Percentiles rank a stretch among this genome's conserved stretches.
phyloP scores from a whole-genome alignment of 2,329 filamentous ascomycete genomes.

The Colletotrichum lupini region DNA sequence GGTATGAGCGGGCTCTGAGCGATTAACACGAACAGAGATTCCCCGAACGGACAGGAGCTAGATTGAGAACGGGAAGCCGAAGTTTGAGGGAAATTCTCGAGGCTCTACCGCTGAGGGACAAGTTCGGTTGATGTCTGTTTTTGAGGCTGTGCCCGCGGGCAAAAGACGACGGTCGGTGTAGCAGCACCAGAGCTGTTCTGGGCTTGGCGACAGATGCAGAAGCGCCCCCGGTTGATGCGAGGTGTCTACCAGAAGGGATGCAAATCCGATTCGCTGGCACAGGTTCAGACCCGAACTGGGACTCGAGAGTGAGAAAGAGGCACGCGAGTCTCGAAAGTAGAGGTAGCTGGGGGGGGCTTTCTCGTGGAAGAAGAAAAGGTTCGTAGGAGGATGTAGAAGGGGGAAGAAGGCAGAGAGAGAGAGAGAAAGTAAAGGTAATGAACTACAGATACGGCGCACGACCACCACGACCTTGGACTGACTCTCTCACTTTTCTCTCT shows the following conservation, averaged over 20 bases:
- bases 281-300: neutral
- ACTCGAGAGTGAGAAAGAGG: neutral
- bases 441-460: conserved; percentile 16
- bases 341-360: neutral
- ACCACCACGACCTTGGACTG: conserved; percentile 13
- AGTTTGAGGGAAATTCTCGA: conserved; percentile 1
- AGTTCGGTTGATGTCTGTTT: conserved; percentile 11
- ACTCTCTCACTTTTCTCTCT: conserved; percentile 16
- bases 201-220: conserved; percentile 15
- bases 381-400: neutral
- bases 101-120: neutral
- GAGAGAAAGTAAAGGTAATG: neutral
- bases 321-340: neutral
- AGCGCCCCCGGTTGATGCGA: conserved; percentile 2
- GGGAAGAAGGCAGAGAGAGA: neutral
- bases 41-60: neutral
- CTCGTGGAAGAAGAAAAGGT: neutral
- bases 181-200: neutral
- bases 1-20: neutral
- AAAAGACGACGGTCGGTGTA: neutral
- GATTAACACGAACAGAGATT: neutral
- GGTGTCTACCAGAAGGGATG: neutral
- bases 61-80: conserved; percentile 9
- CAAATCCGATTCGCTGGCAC: neutral
- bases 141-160: conserved; percentile 14